phyloP scores from a whole-genome alignment of 768 basidiomycete genomes.

The Naganishia kalamii region DNA sequence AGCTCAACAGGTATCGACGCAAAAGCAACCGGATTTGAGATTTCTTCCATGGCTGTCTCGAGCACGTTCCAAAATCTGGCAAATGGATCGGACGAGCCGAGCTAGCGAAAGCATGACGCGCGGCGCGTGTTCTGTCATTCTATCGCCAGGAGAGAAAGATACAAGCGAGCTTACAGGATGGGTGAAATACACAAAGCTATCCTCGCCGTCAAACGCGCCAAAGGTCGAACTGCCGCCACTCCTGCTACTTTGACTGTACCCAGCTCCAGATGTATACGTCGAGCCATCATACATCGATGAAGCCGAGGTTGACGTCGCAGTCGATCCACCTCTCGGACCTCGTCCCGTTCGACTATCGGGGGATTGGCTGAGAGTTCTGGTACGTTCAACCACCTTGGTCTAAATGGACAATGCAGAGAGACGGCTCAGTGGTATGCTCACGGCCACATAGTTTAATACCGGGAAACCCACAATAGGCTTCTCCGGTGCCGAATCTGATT shows the following conservation, averaged over 20 bases:
- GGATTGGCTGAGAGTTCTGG: neutral
- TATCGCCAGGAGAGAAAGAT: neutral
- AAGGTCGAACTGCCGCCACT: conserved; percentile 6
- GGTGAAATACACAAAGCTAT: conserved; percentile 15
- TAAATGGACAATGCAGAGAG: neutral
- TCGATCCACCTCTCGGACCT: neutral
- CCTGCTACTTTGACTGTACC: neutral
- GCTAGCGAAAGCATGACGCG: neutral
- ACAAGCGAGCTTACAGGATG: conserved; percentile 2
- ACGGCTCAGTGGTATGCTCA: too few species aligned
- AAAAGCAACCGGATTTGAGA: conserved; percentile 42
- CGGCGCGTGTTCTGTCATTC: neutral
- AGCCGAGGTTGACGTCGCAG: neutral
- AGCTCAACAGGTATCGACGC: conserved; percentile 34
- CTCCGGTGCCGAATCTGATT: neutral
- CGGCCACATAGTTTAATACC: too few species aligned
- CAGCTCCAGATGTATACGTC: neutral
- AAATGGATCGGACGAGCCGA: conserved; percentile 40
- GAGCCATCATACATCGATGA: neutral
- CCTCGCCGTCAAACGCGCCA: conserved; percentile 6
- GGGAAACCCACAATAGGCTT: too few species aligned
- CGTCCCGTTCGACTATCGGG: neutral
- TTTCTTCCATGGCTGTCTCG: conserved; percentile 40
- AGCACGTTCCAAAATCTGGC: conserved; percentile 44
- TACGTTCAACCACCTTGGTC: neutral